Percentiles rank a stretch among this genome's conserved stretches.
Evolutionary conservation across 768 basidiomycete species (phyloP).

Genomic region (Podaxis pistillaris): DNA sequence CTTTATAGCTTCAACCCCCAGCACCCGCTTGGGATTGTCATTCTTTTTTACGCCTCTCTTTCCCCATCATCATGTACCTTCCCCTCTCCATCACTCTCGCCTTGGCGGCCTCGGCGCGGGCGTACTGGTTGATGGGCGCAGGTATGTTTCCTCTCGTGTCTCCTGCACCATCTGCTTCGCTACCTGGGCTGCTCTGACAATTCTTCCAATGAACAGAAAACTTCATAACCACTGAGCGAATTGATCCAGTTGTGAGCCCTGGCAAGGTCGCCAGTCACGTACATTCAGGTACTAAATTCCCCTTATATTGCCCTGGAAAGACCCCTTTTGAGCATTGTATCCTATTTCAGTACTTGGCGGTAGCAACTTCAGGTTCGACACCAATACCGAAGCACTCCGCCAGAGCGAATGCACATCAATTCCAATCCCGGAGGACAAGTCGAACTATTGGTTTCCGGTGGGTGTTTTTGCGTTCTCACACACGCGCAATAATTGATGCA

Average conservation of each 20-base stretch:
- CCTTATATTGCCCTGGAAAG: neutral
- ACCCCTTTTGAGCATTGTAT: neutral
- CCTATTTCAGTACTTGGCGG: constrained; percentile 45
- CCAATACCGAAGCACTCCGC: constrained; percentile 39
- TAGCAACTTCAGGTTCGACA: constrained; percentile 46
- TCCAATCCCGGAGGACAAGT: constrained; percentile 53
- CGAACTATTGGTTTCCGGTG: constrained; percentile 53
- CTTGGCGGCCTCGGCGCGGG: constrained; percentile 33
- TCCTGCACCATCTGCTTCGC: neutral
- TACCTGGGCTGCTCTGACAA: neutral
- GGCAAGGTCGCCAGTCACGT: constrained; percentile 45
- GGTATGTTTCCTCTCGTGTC: constrained; percentile 25
- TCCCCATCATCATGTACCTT: constrained; percentile 29
- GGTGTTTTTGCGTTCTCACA: constrained; percentile 18
- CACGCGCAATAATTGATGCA: constrained; percentile 8
- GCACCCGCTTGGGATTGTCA: constrained; percentile 20
- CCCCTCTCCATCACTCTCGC: constrained; percentile 28
- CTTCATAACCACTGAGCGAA: constrained; percentile 45
- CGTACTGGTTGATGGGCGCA: constrained; percentile 46
- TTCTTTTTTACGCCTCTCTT: constrained; percentile 24
- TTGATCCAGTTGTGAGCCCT: constrained; percentile 50
- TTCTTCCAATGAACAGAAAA: constrained; percentile 16
- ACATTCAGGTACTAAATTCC: constrained; percentile 36
- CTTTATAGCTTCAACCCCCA: constrained; percentile 1
- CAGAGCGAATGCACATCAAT: constrained; percentile 52